Conservation (phyloP, 78 protist genomes). For the Emiliania huxleyi region DNA sequence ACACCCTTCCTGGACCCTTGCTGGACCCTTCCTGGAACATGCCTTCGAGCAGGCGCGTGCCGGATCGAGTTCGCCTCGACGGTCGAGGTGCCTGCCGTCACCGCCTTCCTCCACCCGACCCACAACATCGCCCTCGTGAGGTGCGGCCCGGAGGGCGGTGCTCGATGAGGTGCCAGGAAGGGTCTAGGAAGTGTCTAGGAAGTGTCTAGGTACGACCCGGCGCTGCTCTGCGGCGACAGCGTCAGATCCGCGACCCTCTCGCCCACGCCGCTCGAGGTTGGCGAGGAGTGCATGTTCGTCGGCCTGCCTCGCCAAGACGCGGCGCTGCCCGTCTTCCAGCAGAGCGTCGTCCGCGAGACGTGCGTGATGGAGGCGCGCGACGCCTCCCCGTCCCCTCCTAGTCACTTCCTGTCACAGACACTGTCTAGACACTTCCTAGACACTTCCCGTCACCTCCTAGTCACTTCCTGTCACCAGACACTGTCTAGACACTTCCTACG, state of each 20-base stretch:
- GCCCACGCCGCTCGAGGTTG: not conserved
- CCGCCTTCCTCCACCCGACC: conserved; percentile 44
- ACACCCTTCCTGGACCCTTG: too few species aligned
- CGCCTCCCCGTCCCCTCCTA: too few species aligned
- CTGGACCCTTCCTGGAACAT: too few species aligned
- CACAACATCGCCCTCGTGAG: conserved; percentile 48
- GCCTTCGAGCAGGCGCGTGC: too few species aligned
- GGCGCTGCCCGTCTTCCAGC: not conserved
- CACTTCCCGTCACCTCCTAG: too few species aligned
- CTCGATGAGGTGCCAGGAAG: too few species aligned
- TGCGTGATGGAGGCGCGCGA: not conserved
- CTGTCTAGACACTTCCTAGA: too few species aligned
- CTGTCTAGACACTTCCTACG: too few species aligned
- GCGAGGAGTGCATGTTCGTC: conserved; percentile 5
- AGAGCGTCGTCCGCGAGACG: not conserved
- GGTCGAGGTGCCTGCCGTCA: conserved; percentile 11
- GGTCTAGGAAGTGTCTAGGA: too few species aligned
- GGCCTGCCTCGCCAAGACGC: not conserved
- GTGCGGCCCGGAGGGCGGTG: too few species aligned
- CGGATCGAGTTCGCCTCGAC: conserved; percentile 41
- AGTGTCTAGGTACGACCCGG: not conserved
- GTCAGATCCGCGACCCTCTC: not conserved
- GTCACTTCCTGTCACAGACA: too few species aligned
- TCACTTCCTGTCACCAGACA: too few species aligned
- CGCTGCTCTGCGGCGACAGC: not conserved